Evolutionary conservation across 345 rosid species (phyloP).

Genomic region (Microthlaspi erraticum): DNA sequence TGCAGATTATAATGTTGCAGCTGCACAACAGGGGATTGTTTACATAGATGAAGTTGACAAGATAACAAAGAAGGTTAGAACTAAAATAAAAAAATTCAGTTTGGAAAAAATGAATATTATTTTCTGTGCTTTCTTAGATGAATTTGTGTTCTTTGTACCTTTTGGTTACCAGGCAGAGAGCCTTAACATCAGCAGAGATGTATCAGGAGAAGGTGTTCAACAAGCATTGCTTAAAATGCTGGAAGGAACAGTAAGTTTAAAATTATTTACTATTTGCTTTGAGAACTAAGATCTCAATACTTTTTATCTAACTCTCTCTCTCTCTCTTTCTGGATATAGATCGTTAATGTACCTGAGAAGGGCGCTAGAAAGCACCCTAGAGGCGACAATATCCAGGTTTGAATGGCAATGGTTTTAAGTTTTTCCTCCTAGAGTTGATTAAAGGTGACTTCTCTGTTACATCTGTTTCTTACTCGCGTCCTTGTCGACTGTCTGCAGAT

Average conservation of each 20-base stretch:
- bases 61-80: conserved; percentile 88
- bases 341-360: conserved; percentile 98
- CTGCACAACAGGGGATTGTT: conserved; percentile 99
- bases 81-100: neutral
- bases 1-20: conserved; percentile 95
- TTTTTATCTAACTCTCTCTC: conserved; percentile 13
- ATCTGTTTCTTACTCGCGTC: conserved; percentile 12
- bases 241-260: conserved; percentile 92
- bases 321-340: conserved; percentile 51
- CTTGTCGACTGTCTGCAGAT: conserved; percentile 54
- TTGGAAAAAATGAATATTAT: conserved; percentile 15
- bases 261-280: conserved; percentile 11
- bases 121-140: conserved; percentile 6
- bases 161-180: conserved; percentile 82
- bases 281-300: conserved; percentile 8
- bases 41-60: conserved; percentile 99
- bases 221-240: conserved; percentile 97
- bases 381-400: conserved; percentile 99
- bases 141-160: conserved; percentile 15
- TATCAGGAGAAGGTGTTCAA: conserved; percentile 99
- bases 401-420: neutral
- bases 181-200: conserved; percentile 97
- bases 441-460: conserved; percentile 2
- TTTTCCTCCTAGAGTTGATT: neutral
- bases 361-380: conserved; percentile 99